Base-by-base conservation (phyloP, 495 filamentous ascomycete genomes). In the Trichoderma asperelloides region DNA sequence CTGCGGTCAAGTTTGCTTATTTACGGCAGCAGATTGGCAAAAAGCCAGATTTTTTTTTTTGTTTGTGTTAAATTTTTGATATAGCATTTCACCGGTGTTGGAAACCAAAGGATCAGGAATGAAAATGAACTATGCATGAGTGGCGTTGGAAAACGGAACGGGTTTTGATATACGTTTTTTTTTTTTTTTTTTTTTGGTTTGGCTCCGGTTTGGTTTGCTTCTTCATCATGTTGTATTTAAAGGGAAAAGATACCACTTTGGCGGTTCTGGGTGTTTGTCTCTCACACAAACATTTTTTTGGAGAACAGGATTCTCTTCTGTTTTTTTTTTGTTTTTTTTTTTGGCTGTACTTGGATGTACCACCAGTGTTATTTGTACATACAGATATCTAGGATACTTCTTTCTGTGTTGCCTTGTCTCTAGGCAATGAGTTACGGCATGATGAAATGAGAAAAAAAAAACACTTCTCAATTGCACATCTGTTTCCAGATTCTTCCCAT, bases 61-160 rank as follows among this genome's bases (percentile, higher is more conserved):
- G n/a, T n/a, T n/a, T n/a, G n/a, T n/a, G n/a, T 60, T 3, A 2
- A 2, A 18, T 28, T 30, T 28, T 60, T 60, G 55, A 30, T 15
- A 60, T 60, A 33, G 55, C 55, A 60, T 60, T 51, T 30, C 23
- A 28, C 16, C 27, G 55, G 55, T 60, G 55, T 60, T 60, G 55
- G 55, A 21, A 60, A 23, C 25, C 47, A 33, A 15, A 62, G 25
- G 55, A 18, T 30, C 4, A 28, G 12, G 16, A 30, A 39, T 28
- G 23, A 16, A 64, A 21, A 64, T 25, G 13, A n/a, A 41, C n/a
- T 40, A 65, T 65, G 63, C 63, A 65, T 65, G 55, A 28, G 55
- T 60, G 55, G 55, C 55, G 55, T 60, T 60, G 55, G 55, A 60
- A 28, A 47, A 5, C 30, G 25, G 55, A 23, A 21, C 8, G 9